These are phyloP conservation scores for Fraxinus anomala DNA, from an alignment of 257 asterid genomes.

Conservation along the genomic window DNA sequence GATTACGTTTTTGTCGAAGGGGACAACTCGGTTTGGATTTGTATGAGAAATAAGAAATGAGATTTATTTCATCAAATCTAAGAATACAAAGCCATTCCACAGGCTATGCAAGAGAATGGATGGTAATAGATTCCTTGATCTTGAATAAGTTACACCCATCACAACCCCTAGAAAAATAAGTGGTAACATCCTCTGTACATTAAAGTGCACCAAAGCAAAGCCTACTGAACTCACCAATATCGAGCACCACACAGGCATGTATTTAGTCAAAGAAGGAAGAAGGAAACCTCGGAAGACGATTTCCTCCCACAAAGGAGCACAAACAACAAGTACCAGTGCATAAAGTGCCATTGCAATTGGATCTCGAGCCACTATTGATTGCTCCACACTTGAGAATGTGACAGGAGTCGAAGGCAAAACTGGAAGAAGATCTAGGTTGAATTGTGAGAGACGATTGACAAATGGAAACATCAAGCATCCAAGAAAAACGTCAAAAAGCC, in stretches of 20 bases:
- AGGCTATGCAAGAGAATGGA: slow-evolving; percentile 87
- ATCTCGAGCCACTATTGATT: slow-evolving; percentile 83
- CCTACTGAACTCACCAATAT: slow-evolving; percentile 80
- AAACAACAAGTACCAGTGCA: slow-evolving; percentile 79
- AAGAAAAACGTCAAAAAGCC: slow-evolving; percentile 69
- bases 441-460: slow-evolving; percentile 82
- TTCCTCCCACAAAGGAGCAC: slow-evolving; percentile 98
- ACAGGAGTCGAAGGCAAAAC: slow-evolving; percentile 76
- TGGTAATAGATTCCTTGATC: slow-evolving; percentile 85
- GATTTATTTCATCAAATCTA: slow-evolving; percentile 84
- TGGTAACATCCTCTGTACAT: slow-evolving; percentile 93
- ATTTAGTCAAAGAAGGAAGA: slow-evolving; percentile 85
- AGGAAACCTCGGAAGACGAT: slow-evolving; percentile 90
- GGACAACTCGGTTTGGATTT: not conserved
- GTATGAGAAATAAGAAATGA: slow-evolving; percentile 12
- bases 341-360: slow-evolving; percentile 89
- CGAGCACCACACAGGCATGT: slow-evolving; percentile 96
- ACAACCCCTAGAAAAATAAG: slow-evolving; percentile 87
- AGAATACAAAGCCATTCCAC: slow-evolving; percentile 95
- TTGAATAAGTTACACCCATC: slow-evolving; percentile 82
- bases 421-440: slow-evolving; percentile 77
- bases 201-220: slow-evolving; percentile 91
- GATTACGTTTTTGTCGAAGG: not conserved
- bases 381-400: slow-evolving; percentile 84
- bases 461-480: slow-evolving; percentile 92